These are phyloP conservation scores for Solanum raphanifolium DNA, from an alignment of 257 asterid species.

Conservation along the genomic window DNA sequence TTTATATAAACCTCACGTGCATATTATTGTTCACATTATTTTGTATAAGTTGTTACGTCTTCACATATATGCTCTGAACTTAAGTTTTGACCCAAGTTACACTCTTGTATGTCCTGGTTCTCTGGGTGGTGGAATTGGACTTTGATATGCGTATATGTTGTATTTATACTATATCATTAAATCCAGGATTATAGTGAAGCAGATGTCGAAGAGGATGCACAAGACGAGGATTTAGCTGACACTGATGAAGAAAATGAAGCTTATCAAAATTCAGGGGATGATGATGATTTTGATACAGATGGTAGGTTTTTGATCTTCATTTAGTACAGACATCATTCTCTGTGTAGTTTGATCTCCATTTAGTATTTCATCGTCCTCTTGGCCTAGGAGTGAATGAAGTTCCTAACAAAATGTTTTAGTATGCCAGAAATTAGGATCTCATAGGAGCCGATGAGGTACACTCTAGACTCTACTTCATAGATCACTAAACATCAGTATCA, in stretches of 20 bases:
- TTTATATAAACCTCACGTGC: not conserved
- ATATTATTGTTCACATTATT: not conserved
- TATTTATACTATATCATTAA: not conserved
- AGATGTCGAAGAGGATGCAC: slow-evolving; percentile 12
- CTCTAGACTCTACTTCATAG: not conserved
- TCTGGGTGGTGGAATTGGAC: not conserved
- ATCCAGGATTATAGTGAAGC: slow-evolving; percentile 50
- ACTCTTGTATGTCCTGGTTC: not conserved
- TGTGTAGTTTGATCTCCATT: not conserved
- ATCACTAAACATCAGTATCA: not conserved
- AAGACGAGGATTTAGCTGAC: slow-evolving; percentile 19
- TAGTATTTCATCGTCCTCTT: not conserved
- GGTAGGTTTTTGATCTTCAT: slow-evolving; percentile 6
- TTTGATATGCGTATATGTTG: not conserved
- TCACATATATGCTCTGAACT: not conserved
- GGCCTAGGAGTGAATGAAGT: not conserved
- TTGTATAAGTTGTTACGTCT: not conserved
- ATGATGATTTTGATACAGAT: slow-evolving; percentile 26
- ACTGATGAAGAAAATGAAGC: slow-evolving; percentile 11
- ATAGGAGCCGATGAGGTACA: not conserved
- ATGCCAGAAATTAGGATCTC: not conserved
- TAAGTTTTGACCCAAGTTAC: not conserved
- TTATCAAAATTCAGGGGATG: slow-evolving; percentile 11
- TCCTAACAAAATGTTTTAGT: not conserved
- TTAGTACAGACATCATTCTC: not conserved